Conservation (phyloP, 2,329 filamentous ascomycete species). For the Leptoxyphium fumago region DNA sequence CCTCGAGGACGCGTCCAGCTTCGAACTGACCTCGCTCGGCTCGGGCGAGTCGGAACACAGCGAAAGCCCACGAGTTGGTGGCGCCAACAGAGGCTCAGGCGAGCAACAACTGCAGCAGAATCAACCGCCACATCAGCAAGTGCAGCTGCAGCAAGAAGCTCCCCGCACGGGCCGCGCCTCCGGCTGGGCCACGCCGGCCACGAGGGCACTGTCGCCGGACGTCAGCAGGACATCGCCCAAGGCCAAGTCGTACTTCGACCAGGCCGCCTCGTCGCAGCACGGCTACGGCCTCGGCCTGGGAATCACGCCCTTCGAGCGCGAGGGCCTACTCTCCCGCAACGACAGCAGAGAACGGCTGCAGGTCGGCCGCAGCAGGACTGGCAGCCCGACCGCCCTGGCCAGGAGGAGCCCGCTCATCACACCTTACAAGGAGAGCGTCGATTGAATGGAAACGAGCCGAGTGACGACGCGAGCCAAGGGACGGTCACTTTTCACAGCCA, state of each 20-base stretch:
- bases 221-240: constrained; percentile 14
- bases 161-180: constrained; percentile 39
- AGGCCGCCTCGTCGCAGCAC: constrained; percentile 13
- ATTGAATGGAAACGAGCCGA: constrained; percentile 12
- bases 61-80: neutral
- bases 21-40: constrained; percentile 9
- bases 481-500: no score
- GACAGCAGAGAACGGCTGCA: constrained; percentile 71
- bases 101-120: no score
- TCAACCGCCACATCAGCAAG: neutral
- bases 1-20: constrained; percentile 33
- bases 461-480: no score
- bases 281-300: constrained; percentile 11
- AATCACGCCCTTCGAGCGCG: constrained; percentile 39
- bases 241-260: constrained; percentile 30
- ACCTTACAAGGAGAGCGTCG: constrained; percentile 21
- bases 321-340: constrained; percentile 63
- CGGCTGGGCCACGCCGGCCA: constrained; percentile 50
- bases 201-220: constrained; percentile 17
- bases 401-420: constrained; percentile 26
- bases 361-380: constrained; percentile 34
- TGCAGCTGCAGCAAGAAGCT: no score
- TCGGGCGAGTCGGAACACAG: neutral
- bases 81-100: neutral
- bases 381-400: constrained; percentile 38